phyloP scores from a whole-genome alignment of 1,284 basidiomycete genomes.

The Hymenochaete sp. region DNA sequence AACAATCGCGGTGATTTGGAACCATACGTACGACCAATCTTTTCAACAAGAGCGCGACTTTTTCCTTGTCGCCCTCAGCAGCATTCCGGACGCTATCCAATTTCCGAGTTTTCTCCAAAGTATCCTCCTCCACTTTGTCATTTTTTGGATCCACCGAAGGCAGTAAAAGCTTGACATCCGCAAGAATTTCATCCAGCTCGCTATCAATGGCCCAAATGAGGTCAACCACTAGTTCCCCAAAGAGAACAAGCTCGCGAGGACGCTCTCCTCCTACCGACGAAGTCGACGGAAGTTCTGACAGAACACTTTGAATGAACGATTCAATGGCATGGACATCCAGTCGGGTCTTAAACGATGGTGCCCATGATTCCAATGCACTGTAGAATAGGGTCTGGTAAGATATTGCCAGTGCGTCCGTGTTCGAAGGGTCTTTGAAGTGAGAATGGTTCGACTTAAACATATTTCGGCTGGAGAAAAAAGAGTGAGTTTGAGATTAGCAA shows the following conservation, averaged over 20 bases:
- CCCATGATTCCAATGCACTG: slow-evolving; percentile 50
- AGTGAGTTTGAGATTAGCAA: slow-evolving; percentile 18
- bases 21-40: slow-evolving; percentile 52
- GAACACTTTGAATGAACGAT: slow-evolving; percentile 53
- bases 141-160: slow-evolving; percentile 19
- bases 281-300: slow-evolving; percentile 56
- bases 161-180: slow-evolving; percentile 39
- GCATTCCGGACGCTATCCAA: slow-evolving; percentile 39
- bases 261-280: slow-evolving; percentile 39
- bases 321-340: slow-evolving; percentile 44
- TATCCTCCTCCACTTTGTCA: slow-evolving; percentile 11
- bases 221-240: slow-evolving; percentile 67
- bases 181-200: slow-evolving; percentile 60
- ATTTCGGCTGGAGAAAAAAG: slow-evolving; percentile 38
- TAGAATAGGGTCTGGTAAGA: slow-evolving; percentile 57
- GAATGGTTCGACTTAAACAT: slow-evolving; percentile 48
- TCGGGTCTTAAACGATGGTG: slow-evolving; percentile 29
- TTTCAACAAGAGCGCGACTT: slow-evolving; percentile 50
- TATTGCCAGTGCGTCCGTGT: slow-evolving; percentile 47
- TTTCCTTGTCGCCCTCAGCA: slow-evolving; percentile 54
- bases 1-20: neutral
- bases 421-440: slow-evolving; percentile 43
- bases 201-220: slow-evolving; percentile 71
- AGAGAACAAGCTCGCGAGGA: slow-evolving; percentile 33
- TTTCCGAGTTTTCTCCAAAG: slow-evolving; percentile 21